Conservation (phyloP, 108 stramenopile species). For the Thalassiosira profunda region DNA sequence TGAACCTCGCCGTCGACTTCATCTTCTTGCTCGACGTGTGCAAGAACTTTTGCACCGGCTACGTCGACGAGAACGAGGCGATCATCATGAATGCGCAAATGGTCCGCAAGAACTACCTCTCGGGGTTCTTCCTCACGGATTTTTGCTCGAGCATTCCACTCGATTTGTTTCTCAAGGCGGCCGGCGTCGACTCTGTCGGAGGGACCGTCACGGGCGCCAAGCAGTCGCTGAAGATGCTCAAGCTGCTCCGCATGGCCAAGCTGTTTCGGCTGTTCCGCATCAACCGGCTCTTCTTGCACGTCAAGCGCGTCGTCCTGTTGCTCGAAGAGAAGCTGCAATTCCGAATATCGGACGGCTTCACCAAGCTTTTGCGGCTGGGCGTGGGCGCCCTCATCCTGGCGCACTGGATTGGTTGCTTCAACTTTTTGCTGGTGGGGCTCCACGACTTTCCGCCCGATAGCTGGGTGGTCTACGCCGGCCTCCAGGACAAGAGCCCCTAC, state of each 20-base stretch:
- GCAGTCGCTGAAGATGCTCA: conserved; percentile 59
- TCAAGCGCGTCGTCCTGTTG: conserved; percentile 36
- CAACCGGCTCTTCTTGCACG: conserved; percentile 48
- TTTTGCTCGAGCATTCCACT: conserved; percentile 57
- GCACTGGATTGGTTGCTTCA: conserved; percentile 76
- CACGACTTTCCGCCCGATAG: conserved; percentile 61
- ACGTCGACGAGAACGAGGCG: conserved; percentile 53
- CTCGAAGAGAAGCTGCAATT: conserved; percentile 61
- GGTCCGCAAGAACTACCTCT: conserved; percentile 59
- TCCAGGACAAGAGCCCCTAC: conserved; percentile 31
- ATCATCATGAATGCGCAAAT: conserved; percentile 49
- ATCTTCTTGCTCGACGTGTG: conserved; percentile 68
- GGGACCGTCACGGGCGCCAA: conserved; percentile 51
- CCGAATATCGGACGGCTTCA: conserved; percentile 62
- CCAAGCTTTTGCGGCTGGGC: conserved; percentile 52
- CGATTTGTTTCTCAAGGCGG: conserved; percentile 50
- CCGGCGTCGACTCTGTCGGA: conserved; percentile 41
- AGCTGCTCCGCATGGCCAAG: conserved; percentile 60
- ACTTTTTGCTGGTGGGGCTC: conserved; percentile 57
- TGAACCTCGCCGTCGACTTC: conserved; percentile 61
- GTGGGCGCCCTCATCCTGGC: conserved; percentile 57
- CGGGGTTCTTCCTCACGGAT: conserved; percentile 68
- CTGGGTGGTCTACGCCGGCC: conserved; percentile 61
- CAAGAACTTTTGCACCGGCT: conserved; percentile 75
- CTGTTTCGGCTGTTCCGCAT: conserved; percentile 68